Conservation (phyloP, 179 eudicot genomes). For the Drosera spatulata region DNA sequence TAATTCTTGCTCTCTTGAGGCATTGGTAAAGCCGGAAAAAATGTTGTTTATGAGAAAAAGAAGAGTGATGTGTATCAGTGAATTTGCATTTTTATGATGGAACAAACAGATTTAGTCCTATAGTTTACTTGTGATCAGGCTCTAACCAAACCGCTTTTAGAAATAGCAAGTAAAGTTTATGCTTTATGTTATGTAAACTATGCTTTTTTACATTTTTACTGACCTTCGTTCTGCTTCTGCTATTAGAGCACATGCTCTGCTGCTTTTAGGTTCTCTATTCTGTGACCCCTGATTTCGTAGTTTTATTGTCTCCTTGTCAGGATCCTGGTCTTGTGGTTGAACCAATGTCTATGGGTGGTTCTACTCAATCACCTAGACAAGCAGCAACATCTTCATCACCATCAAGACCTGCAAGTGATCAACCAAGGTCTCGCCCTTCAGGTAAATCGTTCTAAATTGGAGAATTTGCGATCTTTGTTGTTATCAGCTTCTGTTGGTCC, state of each 20-base stretch:
- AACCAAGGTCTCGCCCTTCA: constrained; percentile 40
- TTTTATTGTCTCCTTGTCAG: constrained; percentile 20
- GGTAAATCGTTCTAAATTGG: constrained; percentile 17
- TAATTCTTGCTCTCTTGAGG: too few relatives aligned
- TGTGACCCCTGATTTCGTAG: background rate
- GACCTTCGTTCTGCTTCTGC: background rate
- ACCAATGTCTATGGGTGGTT: constrained; percentile 44
- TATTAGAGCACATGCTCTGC: background rate
- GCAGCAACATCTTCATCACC: constrained; percentile 36
- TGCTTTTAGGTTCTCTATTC: background rate
- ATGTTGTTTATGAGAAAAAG: too few relatives aligned
- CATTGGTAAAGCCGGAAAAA: too few relatives aligned
- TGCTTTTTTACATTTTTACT: too few relatives aligned
- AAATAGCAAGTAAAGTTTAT: too few relatives aligned
- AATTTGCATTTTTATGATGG: too few relatives aligned
- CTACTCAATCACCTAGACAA: constrained; percentile 51
- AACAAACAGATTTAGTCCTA: too few relatives aligned
- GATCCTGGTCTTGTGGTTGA: constrained; percentile 84
- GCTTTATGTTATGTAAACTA: too few relatives aligned
- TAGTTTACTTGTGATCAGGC: too few relatives aligned
- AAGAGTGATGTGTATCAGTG: too few relatives aligned
- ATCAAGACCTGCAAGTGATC: constrained; percentile 38
- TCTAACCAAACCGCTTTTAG: too few relatives aligned
- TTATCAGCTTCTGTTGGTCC: background rate
- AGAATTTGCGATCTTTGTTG: background rate